Evolutionary conservation across 202 grass and related monocot species (phyloP).

Genomic region (Schoenoplectus tabernaemontani): DNA sequence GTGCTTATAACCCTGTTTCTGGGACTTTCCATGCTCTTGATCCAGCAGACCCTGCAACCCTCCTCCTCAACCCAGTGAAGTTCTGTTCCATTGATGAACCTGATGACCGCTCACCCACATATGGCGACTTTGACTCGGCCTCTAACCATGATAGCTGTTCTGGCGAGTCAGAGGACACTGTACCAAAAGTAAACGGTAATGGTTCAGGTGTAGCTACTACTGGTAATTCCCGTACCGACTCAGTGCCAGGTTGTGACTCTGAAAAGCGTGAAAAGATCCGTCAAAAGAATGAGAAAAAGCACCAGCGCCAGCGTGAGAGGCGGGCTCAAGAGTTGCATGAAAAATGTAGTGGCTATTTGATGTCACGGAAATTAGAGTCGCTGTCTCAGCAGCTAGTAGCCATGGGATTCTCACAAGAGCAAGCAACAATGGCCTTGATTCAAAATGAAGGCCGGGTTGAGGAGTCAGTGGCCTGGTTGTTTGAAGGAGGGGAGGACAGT

Average conservation of each 20-base stretch:
- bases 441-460: conserved; percentile 84
- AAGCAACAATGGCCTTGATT: conserved; percentile 91
- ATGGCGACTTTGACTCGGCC: conserved; percentile 75
- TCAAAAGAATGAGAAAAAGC: conserved; percentile 97
- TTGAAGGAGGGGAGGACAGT: conserved; percentile 80
- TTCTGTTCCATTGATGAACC: conserved; percentile 76
- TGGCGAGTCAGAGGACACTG: conserved; percentile 74
- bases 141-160: conserved; percentile 89
- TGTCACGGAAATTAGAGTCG: conserved; percentile 82
- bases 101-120: conserved; percentile 85
- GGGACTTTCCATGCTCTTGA: conserved; percentile 92
- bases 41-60: conserved; percentile 34
- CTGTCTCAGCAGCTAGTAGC: conserved; percentile 78
- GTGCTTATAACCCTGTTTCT: conserved; percentile 66
- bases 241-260: conserved; percentile 61
- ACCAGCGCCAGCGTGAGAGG: conserved; percentile 93
- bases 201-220: neutral
- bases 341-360: conserved; percentile 81
- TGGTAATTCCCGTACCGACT: conserved; percentile 33
- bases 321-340: conserved; percentile 88
- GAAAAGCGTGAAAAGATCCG: conserved; percentile 98
- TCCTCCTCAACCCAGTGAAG: conserved; percentile 45
- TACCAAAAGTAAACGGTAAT: conserved; percentile 48
- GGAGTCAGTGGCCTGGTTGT: conserved; percentile 84
- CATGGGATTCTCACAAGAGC: conserved; percentile 92